These are phyloP conservation scores for Phytophthora hibernalis DNA, from an alignment of 352 stramenopile genomes.

Conservation along the genomic window DNA sequence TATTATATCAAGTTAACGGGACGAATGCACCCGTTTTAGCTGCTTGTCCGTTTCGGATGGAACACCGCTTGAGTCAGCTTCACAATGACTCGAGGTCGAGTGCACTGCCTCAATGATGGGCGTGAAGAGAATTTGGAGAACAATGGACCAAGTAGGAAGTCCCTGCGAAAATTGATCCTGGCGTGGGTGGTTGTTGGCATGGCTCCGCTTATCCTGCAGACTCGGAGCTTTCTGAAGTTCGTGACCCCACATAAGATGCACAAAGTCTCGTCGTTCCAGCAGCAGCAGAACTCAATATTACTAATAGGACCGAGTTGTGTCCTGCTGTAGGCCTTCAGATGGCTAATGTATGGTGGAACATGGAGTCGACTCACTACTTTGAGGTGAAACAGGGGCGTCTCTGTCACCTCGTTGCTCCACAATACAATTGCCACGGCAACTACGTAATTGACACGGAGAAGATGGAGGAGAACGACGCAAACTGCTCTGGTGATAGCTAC, in stretches of 20 bases:
- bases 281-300: neutral
- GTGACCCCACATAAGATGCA: constrained; percentile 17
- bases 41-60: neutral
- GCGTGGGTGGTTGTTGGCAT: constrained; percentile 18
- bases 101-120: neutral
- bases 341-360: constrained; percentile 20
- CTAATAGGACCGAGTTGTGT: constrained; percentile 10
- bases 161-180: constrained; percentile 2
- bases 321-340: constrained; percentile 23
- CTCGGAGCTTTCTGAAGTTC: constrained; percentile 18
- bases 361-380: constrained; percentile 24
- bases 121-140: neutral
- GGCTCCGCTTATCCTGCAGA: constrained; percentile 15
- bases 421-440: constrained; percentile 22
- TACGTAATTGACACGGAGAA: constrained; percentile 7
- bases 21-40: neutral
- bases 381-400: neutral
- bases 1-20: no score
- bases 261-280: constrained; percentile 12
- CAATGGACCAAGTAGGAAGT: neutral
- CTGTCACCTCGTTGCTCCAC: constrained; percentile 9
- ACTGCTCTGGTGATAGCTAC: constrained; percentile 11
- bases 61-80: neutral
- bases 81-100: neutral
- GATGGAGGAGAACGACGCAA: neutral